Conservation (phyloP, 2,329 filamentous ascomycete species). For the Ceratocystis cubensis region DNA sequence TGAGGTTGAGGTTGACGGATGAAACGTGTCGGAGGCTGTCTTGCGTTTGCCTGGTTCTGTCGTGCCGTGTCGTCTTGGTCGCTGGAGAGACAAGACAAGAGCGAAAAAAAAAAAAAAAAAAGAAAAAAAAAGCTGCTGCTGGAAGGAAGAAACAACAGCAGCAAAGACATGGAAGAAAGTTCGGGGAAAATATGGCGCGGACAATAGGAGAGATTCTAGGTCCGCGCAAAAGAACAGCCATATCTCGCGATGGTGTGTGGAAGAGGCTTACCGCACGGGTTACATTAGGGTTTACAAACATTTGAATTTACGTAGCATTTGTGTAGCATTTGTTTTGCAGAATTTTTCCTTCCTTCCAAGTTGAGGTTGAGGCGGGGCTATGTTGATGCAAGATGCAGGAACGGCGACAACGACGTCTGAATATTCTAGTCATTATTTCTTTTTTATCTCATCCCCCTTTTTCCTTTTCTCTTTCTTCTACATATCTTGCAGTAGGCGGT, state of each 20-base stretch:
- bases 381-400: background rate
- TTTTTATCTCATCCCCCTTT: background rate
- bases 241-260: background rate
- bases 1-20: background rate
- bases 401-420: background rate
- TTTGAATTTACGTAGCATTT: background rate
- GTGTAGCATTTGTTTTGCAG: background rate
- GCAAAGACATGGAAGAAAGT: background rate
- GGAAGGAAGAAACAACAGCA: background rate
- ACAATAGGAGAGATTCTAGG: slow-evolving; percentile 1
- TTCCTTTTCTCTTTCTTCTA: background rate
- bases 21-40: slow-evolving; percentile 6
- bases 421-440: background rate
- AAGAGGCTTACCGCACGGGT: background rate
- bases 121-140: too few relatives aligned
- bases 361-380: background rate
- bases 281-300: background rate
- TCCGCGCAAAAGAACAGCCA: background rate
- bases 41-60: background rate
- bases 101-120: too few relatives aligned
- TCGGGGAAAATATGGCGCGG: background rate
- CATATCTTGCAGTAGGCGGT: background rate
- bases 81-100: too few relatives aligned
- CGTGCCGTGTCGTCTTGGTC: background rate
- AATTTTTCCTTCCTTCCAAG: background rate